A percentile compares a stretch with the other conserved stretches of the same genome.
Evolutionary conservation across 176 grass and related monocot species (phyloP).

Genomic region (Oryza rufipogon): DNA sequence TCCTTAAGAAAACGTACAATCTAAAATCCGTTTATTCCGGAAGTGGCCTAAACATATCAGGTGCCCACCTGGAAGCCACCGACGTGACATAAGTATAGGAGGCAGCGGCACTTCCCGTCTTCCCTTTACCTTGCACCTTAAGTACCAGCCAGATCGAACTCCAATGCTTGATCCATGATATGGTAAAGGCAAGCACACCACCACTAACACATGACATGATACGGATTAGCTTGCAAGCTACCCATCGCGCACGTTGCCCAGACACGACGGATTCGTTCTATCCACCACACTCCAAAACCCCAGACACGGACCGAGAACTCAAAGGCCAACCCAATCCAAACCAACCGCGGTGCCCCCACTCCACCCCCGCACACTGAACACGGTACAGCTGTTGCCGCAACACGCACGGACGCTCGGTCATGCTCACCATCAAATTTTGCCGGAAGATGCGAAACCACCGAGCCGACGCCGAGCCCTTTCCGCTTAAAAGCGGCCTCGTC

Average conservation of each 20-base stretch:
- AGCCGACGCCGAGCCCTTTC: neutral
- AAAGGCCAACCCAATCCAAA: neutral
- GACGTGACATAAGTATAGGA: neutral
- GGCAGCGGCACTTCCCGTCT: neutral
- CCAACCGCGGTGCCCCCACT: neutral
- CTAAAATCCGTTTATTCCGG: too few relatives aligned
- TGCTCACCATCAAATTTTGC: neutral
- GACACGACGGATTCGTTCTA: neutral
- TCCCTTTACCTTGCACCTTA: neutral
- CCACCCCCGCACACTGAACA: neutral
- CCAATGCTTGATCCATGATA: neutral
- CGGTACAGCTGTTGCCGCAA: neutral
- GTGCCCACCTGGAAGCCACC: neutral
- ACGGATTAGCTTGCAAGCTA: neutral
- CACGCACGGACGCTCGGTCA: neutral
- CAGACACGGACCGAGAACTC: neutral
- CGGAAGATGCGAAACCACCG: constrained; percentile 31
- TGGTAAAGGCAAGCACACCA: neutral
- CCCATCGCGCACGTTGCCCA: neutral
- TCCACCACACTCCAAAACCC: neutral
- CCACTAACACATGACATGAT: neutral
- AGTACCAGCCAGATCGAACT: neutral
- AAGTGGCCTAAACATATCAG: too few relatives aligned
- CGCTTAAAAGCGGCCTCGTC: neutral
- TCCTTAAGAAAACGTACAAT: too few relatives aligned